A percentile compares a stretch with the other conserved stretches of the same genome.
Conservation (phyloP, 345 rosid species). For the Euphorbia lathyris region DNA sequence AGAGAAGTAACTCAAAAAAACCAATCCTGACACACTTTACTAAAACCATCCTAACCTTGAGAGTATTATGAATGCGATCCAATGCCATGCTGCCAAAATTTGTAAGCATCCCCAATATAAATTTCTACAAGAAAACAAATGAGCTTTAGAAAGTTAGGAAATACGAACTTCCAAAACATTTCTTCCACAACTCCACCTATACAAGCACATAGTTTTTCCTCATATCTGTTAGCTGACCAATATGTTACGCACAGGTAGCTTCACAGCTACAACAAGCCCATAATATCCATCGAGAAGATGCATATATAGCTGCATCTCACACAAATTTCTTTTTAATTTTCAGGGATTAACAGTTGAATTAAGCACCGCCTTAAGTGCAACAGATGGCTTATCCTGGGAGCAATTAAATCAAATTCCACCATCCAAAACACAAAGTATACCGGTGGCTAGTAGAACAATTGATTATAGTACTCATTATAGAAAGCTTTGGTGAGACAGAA, state of each 20-base stretch:
- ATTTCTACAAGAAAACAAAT: conserved; percentile 56
- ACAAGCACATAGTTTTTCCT: background rate
- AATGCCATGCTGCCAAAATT: conserved; percentile 88
- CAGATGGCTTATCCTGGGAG: background rate
- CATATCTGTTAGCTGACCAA: background rate
- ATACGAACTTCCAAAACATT: background rate
- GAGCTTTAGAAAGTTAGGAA: conserved; percentile 11
- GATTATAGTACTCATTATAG: background rate
- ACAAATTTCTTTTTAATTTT: background rate
- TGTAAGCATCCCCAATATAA: conserved; percentile 93
- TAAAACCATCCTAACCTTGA: conserved; percentile 53
- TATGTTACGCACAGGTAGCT: background rate
- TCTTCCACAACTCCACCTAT: background rate
- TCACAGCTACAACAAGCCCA: background rate
- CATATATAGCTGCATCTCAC: no score
- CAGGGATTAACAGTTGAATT: background rate
- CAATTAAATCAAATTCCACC: conserved; percentile 1
- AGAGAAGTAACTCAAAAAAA: background rate
- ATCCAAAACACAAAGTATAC: background rate
- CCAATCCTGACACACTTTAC: background rate
- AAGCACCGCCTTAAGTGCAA: background rate
- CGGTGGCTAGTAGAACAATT: background rate
- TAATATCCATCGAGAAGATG: background rate
- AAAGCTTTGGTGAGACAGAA: background rate
- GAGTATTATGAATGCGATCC: conserved; percentile 86